Conservation (phyloP, 2,329 filamentous ascomycete genomes). For the Pseudofabraea citricarpa region DNA sequence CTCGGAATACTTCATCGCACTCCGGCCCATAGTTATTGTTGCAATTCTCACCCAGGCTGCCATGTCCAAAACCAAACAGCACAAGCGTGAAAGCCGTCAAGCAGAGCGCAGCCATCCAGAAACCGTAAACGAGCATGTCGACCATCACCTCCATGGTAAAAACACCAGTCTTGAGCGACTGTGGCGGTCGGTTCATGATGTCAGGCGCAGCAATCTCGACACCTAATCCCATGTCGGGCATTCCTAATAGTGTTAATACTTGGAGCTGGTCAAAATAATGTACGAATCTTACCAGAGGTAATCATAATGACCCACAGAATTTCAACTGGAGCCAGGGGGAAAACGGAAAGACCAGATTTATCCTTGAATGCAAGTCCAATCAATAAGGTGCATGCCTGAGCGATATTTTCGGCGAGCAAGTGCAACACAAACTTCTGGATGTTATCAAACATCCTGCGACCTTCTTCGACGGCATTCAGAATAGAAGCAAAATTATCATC, state of each 20-base stretch:
- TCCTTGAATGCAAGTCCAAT: constrained; percentile 82
- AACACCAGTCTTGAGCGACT: constrained; percentile 61
- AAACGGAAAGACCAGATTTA: constrained; percentile 65
- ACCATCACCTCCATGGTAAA: constrained; percentile 74
- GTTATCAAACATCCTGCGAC: constrained; percentile 73
- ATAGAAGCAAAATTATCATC: constrained; percentile 73
- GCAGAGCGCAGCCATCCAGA: constrained; percentile 70
- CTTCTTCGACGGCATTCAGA: constrained; percentile 66
- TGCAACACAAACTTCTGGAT: constrained; percentile 67
- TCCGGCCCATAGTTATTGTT: constrained; percentile 49
- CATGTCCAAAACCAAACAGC: constrained; percentile 54
- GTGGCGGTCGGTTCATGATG: constrained; percentile 76
- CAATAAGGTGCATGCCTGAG: constrained; percentile 75
- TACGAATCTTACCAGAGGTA: constrained; percentile 55
- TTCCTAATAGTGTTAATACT: constrained; percentile 24
- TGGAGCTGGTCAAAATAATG: not conserved
- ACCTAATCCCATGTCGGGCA: constrained; percentile 84
- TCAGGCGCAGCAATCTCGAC: constrained; percentile 71
- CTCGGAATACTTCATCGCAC: constrained; percentile 64
- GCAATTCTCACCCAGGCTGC: constrained; percentile 52
- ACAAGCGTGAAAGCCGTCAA: constrained; percentile 59
- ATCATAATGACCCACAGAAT: constrained; percentile 96
- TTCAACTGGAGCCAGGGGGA: constrained; percentile 78
- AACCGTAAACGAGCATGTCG: constrained; percentile 76
- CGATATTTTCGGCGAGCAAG: constrained; percentile 68